A percentile compares a stretch with the other conserved stretches of the same genome.
Evolutionary conservation across 1,139 yeast genomes (phyloP).

Genomic region (Pichia sp.): DNA sequence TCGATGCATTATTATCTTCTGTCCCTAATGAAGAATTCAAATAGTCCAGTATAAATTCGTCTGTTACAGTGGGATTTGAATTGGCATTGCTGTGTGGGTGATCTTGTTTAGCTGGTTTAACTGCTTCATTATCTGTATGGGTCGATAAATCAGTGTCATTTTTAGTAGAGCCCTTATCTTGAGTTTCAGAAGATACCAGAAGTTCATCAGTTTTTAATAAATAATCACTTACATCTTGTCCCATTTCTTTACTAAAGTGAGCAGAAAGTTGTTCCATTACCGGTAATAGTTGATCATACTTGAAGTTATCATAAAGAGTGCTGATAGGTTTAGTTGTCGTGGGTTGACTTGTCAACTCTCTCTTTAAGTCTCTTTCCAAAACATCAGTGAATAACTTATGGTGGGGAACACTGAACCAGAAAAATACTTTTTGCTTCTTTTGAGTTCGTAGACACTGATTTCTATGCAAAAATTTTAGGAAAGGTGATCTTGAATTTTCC

Average conservation of each 20-base stretch:
- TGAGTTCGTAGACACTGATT: constrained; percentile 89
- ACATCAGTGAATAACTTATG: constrained; percentile 92
- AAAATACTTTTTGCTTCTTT: constrained; percentile 93
- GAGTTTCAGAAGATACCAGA: background rate
- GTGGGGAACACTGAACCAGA: constrained; percentile 95
- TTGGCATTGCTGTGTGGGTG: too few species aligned
- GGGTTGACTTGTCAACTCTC: constrained; percentile 51
- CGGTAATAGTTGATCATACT: constrained; percentile 39
- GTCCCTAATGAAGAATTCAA: constrained; percentile 8
- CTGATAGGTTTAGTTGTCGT: constrained; percentile 54
- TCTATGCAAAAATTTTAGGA: constrained; percentile 75
- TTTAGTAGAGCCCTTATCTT: too few species aligned
- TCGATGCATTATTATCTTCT: too few species aligned
- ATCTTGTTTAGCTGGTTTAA: too few species aligned
- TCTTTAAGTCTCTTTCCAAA: constrained; percentile 81
- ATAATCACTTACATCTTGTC: constrained; percentile 8
- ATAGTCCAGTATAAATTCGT: constrained; percentile 11
- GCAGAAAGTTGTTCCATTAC: constrained; percentile 42
- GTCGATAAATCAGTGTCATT: too few species aligned
- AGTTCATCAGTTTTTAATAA: constrained; percentile 5
- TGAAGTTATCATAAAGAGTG: constrained; percentile 61
- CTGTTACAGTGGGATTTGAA: too few species aligned
- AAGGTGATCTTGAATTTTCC: constrained; percentile 82
- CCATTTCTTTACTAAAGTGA: constrained; percentile 32
- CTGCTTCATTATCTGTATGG: too few species aligned